Base-by-base conservation (phyloP, 805 yeast genomes). In the Starmera dryadoides region DNA sequence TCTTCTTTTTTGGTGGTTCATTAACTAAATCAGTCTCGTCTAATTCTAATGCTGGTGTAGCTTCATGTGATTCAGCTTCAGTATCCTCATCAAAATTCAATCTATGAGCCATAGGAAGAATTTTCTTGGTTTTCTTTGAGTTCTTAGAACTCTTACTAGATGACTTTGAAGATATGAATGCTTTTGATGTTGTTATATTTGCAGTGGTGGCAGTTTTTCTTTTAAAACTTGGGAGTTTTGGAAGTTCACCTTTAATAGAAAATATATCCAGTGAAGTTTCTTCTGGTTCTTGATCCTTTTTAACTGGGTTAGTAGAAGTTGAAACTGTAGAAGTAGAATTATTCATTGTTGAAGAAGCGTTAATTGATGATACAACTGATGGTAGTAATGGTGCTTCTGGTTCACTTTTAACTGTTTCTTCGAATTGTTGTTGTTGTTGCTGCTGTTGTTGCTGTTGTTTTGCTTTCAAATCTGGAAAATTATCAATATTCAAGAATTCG, bases 401-500 rank as follows among this genome's bases (percentile, higher is more conserved):
- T n/a, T n/a, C n/a, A n/a, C n/a, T n/a, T n/a, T n/a, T n/a, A n/a
- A n/a, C n/a, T n/a, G n/a, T n/a, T n/a, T n/a, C n/a, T n/a, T n/a
- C n/a, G n/a, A n/a, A 25, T 40, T 18, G 44, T 48, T 16, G 44
- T 49, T 8, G 36, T 40, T 16, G 25, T 32, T 7, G 36, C 22
- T 29, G 52, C 33, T 17, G 48, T 19, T 29, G 39, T 29, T 62
- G 56, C 46, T 69, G 56, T n/a, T 61, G 57, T 37, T 64, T n/a
- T n/a, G n/a, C n/a, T n/a, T n/a, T 42, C 19, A 63, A 53, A 3
- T 69, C 72, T 1, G 86, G 82, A 51, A 73, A 81, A 30, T 70
- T 71, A 4, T 72, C 74, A 30, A 78, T 79, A 41, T 75, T 71
- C 46, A 87, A 64, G 16, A 72, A 59, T 23, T 79, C 79, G 39